Percentiles rank a stretch among this genome's conserved stretches.
phyloP scores from a whole-genome alignment of 768 basidiomycete genomes.

The Leccinum barrowsii region DNA sequence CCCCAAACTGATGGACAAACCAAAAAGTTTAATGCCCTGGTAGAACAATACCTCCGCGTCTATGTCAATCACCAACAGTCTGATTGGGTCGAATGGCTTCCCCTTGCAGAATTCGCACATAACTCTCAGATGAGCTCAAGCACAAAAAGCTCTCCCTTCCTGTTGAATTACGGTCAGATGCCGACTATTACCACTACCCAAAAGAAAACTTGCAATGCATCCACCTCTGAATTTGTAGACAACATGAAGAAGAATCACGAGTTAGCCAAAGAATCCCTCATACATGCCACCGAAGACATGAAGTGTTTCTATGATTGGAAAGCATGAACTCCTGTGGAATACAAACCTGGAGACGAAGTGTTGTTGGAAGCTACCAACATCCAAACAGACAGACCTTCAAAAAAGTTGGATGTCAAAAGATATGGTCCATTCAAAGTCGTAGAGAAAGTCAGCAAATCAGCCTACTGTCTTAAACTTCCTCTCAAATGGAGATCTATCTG shows the following conservation, averaged over 20 bases:
- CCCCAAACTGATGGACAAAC: not conserved
- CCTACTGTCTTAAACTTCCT: fast-evolving
- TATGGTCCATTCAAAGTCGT: not conserved
- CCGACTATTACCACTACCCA: too few species aligned
- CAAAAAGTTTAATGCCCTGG: fast-evolving
- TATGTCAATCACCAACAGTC: not conserved
- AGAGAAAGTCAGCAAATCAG: not conserved
- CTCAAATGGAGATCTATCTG: not conserved
- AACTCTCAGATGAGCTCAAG: not conserved
- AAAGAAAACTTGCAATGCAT: too few species aligned
- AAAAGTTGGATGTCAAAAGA: not conserved
- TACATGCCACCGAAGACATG: not conserved
- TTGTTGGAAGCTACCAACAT: not conserved
- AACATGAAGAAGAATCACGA: not conserved
- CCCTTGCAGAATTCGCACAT: not conserved
- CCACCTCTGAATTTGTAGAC: not conserved
- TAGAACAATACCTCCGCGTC: not conserved
- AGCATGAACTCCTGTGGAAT: not conserved
- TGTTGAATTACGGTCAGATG: not conserved
- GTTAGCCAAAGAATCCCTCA: not conserved
- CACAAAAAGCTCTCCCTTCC: fast-evolving
- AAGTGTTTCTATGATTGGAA: not conserved
- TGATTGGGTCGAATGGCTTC: not conserved
- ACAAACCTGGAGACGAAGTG: not conserved
- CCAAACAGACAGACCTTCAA: not conserved